These are phyloP conservation scores for Cicer arietinum DNA, from an alignment of 306 rosid genomes.

Conservation along the genomic window DNA sequence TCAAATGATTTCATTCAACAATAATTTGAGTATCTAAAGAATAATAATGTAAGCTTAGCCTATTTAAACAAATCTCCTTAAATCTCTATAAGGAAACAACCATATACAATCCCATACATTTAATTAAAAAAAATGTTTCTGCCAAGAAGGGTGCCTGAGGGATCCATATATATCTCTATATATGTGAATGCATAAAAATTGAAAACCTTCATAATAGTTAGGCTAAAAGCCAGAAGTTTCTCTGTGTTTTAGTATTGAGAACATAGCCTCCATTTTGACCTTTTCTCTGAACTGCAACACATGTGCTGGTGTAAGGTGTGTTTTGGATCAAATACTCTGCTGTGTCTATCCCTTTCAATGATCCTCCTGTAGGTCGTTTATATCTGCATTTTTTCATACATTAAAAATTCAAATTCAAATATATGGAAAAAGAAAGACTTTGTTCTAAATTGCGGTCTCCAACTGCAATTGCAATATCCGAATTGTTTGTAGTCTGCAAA, in stretches of 20 bases:
- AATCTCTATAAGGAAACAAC: slow-evolving; percentile 37
- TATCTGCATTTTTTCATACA: slow-evolving; percentile 49
- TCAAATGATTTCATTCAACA: not conserved
- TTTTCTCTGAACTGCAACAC: slow-evolving; percentile 82
- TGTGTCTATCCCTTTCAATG: slow-evolving; percentile 67
- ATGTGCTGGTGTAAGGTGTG: slow-evolving; percentile 73
- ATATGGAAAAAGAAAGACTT: not conserved
- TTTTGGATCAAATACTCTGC: slow-evolving; percentile 85
- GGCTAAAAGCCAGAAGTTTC: slow-evolving; percentile 92
- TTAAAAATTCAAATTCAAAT: not conserved
- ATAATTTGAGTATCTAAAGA: slow-evolving; percentile 33
- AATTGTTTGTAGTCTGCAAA: too few relatives aligned
- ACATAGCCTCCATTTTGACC: slow-evolving; percentile 84
- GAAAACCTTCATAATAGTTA: slow-evolving; percentile 24
- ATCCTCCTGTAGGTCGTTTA: slow-evolving; percentile 62
- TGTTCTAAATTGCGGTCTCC: too few relatives aligned
- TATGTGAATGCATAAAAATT: slow-evolving; percentile 5
- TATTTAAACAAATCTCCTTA: slow-evolving; percentile 21
- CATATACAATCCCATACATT: slow-evolving; percentile 7
- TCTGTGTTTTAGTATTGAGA: slow-evolving; percentile 80
- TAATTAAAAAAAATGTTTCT: not conserved
- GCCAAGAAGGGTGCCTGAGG: not conserved
- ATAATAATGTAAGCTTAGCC: slow-evolving; percentile 14
- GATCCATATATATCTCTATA: not conserved
- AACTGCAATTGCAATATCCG: too few relatives aligned